Conservation (phyloP, 1,284 basidiomycete species). For the Ceratorhiza oryzae-sativae region DNA sequence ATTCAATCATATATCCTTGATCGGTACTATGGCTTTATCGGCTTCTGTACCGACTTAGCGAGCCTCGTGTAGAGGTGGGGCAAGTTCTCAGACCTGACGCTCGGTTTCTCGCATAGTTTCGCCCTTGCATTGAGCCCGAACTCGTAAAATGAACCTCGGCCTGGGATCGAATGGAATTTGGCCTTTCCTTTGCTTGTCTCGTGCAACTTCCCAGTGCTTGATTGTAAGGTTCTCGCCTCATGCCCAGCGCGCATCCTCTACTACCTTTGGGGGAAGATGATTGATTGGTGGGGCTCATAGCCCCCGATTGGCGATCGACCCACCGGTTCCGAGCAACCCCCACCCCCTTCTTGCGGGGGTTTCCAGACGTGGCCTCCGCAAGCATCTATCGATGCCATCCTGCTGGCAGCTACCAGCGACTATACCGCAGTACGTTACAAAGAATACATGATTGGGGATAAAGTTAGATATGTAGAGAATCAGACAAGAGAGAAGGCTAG, state of each 20-base stretch:
- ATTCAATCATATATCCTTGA: neutral
- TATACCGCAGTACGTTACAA: neutral
- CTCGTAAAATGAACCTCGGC: too few species aligned
- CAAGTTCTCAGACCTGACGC: neutral
- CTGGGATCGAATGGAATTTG: too few species aligned
- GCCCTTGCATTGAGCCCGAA: neutral
- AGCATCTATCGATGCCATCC: neutral
- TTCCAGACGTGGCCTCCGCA: neutral
- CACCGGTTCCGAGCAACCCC: neutral
- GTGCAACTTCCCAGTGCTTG: neutral
- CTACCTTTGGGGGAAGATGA: neutral
- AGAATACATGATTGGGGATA: neutral
- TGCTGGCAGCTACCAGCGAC: conserved; percentile 8
- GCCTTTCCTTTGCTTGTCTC: too few species aligned
- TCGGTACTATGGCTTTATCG: too few species aligned
- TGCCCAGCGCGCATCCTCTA: too few species aligned
- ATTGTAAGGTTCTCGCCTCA: neutral
- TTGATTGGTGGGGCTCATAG: neutral
- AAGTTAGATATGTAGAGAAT: conserved; percentile 1
- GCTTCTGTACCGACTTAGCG: too few species aligned
- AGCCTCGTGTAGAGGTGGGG: neutral
- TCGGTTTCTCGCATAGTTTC: neutral
- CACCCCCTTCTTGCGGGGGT: neutral
- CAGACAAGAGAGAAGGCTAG: neutral
- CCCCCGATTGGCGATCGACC: conserved; percentile 6